A percentile compares a stretch with the other conserved stretches of the same genome.
These are phyloP conservation scores for Monilinia fructicola DNA, from an alignment of 2,329 filamentous ascomycete species.

Conservation along the genomic window DNA sequence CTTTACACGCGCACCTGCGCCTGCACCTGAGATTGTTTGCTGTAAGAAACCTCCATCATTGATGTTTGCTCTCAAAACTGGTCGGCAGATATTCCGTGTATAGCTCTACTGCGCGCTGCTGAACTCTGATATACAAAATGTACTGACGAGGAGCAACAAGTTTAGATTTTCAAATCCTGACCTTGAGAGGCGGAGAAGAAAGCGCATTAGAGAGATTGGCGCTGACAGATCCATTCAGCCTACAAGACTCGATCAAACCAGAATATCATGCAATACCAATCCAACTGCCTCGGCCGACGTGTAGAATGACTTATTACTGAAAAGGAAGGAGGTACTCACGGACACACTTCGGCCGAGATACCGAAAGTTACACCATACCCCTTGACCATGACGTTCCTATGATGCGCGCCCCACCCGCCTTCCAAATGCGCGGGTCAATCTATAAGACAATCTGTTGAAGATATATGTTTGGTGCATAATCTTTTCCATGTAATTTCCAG, in stretches of 20 bases:
- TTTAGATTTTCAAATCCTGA: neutral
- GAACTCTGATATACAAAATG: neutral
- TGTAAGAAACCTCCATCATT: neutral
- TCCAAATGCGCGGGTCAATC: neutral
- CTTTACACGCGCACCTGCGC: neutral
- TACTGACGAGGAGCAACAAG: neutral
- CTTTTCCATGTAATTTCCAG: neutral
- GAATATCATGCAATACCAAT: neutral
- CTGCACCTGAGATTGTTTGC: neutral
- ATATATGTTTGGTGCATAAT: slow-evolving; percentile 17
- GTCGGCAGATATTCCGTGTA: neutral
- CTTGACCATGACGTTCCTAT: slow-evolving; percentile 6
- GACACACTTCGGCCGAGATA: neutral
- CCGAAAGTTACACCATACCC: slow-evolving; percentile 9
- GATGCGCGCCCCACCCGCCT: neutral
- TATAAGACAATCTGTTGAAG: neutral
- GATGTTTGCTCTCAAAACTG: neutral
- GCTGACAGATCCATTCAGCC: neutral
- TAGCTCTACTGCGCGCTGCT: neutral
- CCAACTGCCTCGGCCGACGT: neutral
- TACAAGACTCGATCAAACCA: neutral
- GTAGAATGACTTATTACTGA: neutral
- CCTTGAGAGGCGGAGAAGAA: neutral
- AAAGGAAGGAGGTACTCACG: neutral
- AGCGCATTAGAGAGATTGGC: neutral